phyloP scores from a whole-genome alignment of 2,329 filamentous ascomycete species.

The Paecilomyces niveus region DNA sequence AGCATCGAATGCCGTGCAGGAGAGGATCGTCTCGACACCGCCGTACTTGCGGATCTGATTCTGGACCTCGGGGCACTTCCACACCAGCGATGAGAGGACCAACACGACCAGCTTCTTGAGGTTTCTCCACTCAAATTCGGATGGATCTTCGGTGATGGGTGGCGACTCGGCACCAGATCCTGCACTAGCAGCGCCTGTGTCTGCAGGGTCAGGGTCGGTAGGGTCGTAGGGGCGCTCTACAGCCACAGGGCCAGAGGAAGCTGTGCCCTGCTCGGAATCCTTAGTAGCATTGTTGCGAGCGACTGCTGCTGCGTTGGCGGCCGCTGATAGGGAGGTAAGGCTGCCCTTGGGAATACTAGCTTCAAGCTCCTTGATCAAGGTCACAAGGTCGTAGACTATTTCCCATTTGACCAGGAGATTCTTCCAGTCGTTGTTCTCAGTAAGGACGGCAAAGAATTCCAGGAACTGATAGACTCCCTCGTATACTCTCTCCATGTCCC shows the following conservation, averaged over 20 bases:
- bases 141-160: constrained; percentile 53
- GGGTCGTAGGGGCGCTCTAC: constrained; percentile 62
- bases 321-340: constrained; percentile 40
- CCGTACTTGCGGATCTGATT: constrained; percentile 78
- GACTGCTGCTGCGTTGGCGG: constrained; percentile 13
- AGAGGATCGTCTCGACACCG: constrained; percentile 79
- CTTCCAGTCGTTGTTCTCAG: constrained; percentile 77
- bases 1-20: constrained; percentile 85
- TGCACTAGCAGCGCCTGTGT: constrained; percentile 30
- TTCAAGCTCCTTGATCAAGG: constrained; percentile 79
- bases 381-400: constrained; percentile 79
- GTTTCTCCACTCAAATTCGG: constrained; percentile 66
- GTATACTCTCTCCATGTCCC: constrained; percentile 97
- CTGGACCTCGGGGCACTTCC: constrained; percentile 79
- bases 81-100: constrained; percentile 80
- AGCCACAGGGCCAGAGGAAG: constrained; percentile 33
- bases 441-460: constrained; percentile 85
- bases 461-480: constrained; percentile 92
- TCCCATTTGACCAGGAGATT: constrained; percentile 86
- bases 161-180: constrained; percentile 40
- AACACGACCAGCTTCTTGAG: constrained; percentile 90
- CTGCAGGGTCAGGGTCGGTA: constrained; percentile 31
- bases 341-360: constrained; percentile 78
- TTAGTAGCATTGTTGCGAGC: constrained; percentile 20
- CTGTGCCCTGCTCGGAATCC: constrained; percentile 23